Conservation (phyloP, 2,329 filamentous ascomycete species). For the Colletotrichum sp. region DNA sequence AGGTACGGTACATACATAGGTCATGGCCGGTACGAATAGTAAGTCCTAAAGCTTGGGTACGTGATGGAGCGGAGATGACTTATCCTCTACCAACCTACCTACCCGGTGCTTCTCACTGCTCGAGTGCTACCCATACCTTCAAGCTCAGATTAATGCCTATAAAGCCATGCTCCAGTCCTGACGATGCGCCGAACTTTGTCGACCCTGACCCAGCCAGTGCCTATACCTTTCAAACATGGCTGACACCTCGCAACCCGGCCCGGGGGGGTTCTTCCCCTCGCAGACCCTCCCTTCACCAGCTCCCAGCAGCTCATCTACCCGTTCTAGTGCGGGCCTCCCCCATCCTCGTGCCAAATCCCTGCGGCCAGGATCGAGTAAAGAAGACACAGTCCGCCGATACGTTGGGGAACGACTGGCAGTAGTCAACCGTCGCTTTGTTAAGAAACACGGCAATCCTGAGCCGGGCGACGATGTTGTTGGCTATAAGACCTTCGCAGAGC, state of each 20-base stretch:
- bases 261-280: constrained; percentile 58
- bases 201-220: not conserved
- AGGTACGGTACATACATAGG: not conserved
- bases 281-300: constrained; percentile 58
- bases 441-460: constrained; percentile 57
- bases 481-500: constrained; percentile 68
- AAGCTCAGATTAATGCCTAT: not conserved
- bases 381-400: constrained; percentile 64
- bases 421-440: constrained; percentile 63
- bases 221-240: constrained; percentile 27
- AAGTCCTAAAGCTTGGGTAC: not conserved
- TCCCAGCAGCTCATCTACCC: constrained; percentile 53
- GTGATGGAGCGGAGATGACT: not conserved
- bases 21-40: not conserved
- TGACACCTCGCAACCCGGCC: constrained; percentile 25
- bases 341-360: constrained; percentile 60
- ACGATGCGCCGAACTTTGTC: constrained; percentile 15
- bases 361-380: constrained; percentile 62
- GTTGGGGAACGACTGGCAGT: constrained; percentile 58
- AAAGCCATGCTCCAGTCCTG: not conserved
- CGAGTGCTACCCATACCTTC: not conserved
- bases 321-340: constrained; percentile 47
- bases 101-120: not conserved
- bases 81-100: not conserved
- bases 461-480: constrained; percentile 54